Evolutionary conservation across 805 yeast species (phyloP).

Genomic region (Saccharomyces mikatae): DNA sequence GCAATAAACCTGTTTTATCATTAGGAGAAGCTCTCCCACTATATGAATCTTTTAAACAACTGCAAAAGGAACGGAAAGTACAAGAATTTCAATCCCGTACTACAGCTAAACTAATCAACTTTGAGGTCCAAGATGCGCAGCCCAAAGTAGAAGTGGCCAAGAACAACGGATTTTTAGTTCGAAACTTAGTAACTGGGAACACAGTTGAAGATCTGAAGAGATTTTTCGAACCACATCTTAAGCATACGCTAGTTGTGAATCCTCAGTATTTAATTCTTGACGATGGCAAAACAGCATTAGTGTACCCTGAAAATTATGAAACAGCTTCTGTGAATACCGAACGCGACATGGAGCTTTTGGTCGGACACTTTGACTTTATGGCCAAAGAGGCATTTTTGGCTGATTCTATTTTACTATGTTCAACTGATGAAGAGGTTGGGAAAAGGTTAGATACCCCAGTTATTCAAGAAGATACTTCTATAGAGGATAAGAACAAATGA

Average conservation of each 20-base stretch:
- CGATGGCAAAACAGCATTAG: slow-evolving; percentile 9
- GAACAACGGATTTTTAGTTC: slow-evolving; percentile 47
- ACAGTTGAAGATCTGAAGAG: slow-evolving; percentile 38
- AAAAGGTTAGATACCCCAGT: slow-evolving; percentile 6
- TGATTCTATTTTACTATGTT: slow-evolving; percentile 17
- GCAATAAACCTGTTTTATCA: slow-evolving; percentile 17
- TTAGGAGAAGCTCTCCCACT: slow-evolving; percentile 33
- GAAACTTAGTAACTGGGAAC: slow-evolving; percentile 46
- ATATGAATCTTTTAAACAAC: slow-evolving; percentile 35
- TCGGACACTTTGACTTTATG: slow-evolving; percentile 27
- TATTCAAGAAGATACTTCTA: background rate
- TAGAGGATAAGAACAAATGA: background rate
- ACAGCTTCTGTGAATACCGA: slow-evolving; percentile 35
- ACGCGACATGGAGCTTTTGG: slow-evolving; percentile 35
- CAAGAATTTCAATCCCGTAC: slow-evolving; percentile 23
- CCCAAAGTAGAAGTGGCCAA: slow-evolving; percentile 24
- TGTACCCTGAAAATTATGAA: slow-evolving; percentile 30
- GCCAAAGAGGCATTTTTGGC: slow-evolving; percentile 21
- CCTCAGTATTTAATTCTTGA: slow-evolving; percentile 14
- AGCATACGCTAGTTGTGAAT: slow-evolving; percentile 23
- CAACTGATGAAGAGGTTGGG: slow-evolving; percentile 10
- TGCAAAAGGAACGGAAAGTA: slow-evolving; percentile 29
- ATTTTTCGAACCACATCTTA: slow-evolving; percentile 26
- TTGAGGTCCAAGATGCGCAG: slow-evolving; percentile 18
- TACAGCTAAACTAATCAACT: slow-evolving; percentile 19